phyloP scores from a whole-genome alignment of 805 yeast genomes.

The Clavispora santaluciae region DNA sequence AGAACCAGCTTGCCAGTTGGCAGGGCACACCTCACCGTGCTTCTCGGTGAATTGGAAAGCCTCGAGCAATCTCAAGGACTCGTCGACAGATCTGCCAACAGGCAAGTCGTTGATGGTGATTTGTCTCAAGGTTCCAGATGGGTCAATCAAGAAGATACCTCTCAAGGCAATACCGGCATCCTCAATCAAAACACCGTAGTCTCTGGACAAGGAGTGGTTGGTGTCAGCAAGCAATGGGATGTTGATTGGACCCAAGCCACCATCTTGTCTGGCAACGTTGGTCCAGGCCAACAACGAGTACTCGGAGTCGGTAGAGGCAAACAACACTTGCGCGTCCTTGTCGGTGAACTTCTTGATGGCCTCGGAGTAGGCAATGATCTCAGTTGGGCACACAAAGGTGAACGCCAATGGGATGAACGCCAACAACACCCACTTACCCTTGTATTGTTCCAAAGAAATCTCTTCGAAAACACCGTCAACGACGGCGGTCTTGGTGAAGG shows the following conservation, averaged over 20 bases:
- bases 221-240: slow-evolving; percentile 95
- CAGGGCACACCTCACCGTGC: slow-evolving; percentile 99
- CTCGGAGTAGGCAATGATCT: slow-evolving; percentile 97
- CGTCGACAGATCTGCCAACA: slow-evolving; percentile 98
- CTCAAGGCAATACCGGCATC: slow-evolving; percentile 96
- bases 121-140: slow-evolving; percentile 92
- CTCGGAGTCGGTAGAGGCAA: slow-evolving; percentile 98
- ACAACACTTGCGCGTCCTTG: slow-evolving; percentile 82
- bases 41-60: slow-evolving; percentile 99
- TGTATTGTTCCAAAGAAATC: slow-evolving; percentile 87
- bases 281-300: slow-evolving; percentile 98
- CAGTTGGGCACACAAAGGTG: slow-evolving; percentile 99
- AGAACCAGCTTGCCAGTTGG: slow-evolving; percentile 91
- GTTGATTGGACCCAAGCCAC: slow-evolving; percentile 95
- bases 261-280: slow-evolving; percentile 91
- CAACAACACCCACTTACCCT: slow-evolving; percentile 96
- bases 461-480: slow-evolving; percentile 96
- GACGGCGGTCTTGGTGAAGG: slow-evolving; percentile 95
- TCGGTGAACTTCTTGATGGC: slow-evolving; percentile 86
- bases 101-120: slow-evolving; percentile 97
- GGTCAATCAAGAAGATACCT: slow-evolving; percentile 98
- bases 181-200: slow-evolving; percentile 96
- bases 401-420: slow-evolving; percentile 98
- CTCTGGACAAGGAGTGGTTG: slow-evolving; percentile 90
- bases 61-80: slow-evolving; percentile 93